Base-by-base conservation (phyloP, 495 filamentous ascomycete genomes). In the Neurospora hispaniola region DNA sequence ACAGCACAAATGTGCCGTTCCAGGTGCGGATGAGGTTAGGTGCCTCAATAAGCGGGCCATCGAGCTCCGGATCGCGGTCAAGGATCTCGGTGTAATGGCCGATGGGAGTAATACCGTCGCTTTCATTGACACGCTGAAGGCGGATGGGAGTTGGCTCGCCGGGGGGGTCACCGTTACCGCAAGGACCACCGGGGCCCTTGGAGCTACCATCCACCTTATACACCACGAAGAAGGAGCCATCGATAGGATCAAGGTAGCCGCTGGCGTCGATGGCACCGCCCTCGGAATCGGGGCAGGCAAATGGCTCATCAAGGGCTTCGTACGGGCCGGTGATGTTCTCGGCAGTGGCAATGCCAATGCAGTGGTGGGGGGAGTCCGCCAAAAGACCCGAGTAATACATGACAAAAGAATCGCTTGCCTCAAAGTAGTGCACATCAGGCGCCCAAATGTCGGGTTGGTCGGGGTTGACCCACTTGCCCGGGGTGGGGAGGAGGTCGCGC, bases 151-250 rank as follows among this genome's bases (percentile, higher is more conserved):
- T 91, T 3, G 84, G 76, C 5, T 81, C 79, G 8, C 86, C 82
- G 1, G 87, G 86, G 4, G 75, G 73, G 16, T 84, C 75, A 16
- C 80, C 81, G 77, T 89, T 90, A 62, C 85, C 82, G 80, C 88
- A 89, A 73, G 83, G 78, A 0, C 86, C 87, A 31, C 88, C 87
- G 70, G 88, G 78, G 8, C 88, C 87, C 48, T 87, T 76, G 73
- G 84, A 84, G 73, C 86, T 89, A 20, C 89, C 89, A 77, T 91
- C 87, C 12, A 91, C 81, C 75, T 90, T 90, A 80, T 87, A 90
- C 5, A 87, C 78, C 3, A 90, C 85, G 71, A 88, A 90, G 9
- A 84, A 81, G 6, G 76, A 84, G 48, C 86, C 85, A 73, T 86
- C 84, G 4, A 71, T 71, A 2, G 72, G 73, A 73, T 90, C 87